A percentile compares a stretch with the other conserved stretches of the same genome.
These are phyloP conservation scores for Gracilaria gracilis DNA, from an alignment of 23 red algal species.

Conservation along the genomic window DNA sequence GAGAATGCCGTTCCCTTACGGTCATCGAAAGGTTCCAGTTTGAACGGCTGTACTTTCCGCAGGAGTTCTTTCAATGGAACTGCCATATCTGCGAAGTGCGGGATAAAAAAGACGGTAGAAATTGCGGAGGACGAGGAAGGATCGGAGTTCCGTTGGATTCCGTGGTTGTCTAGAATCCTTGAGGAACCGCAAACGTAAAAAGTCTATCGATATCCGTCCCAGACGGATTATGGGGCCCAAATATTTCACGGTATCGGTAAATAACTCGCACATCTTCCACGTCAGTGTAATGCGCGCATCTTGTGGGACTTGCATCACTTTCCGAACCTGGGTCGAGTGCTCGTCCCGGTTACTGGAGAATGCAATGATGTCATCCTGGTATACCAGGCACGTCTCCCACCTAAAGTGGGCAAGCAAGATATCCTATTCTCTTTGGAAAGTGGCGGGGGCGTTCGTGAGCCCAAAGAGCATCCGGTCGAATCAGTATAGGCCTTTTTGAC, in stretches of 20 bases:
- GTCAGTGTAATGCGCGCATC: neutral
- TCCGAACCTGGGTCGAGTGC: neutral
- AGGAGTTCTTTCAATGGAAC: neutral
- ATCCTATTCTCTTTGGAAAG: neutral
- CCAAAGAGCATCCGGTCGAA: neutral
- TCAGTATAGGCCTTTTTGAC: neutral
- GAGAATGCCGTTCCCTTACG: neutral
- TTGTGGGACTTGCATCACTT: neutral
- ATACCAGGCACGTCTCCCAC: neutral
- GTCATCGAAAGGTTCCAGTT: neutral
- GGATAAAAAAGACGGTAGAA: neutral
- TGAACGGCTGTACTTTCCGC: neutral
- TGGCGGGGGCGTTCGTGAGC: neutral
- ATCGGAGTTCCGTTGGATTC: neutral
- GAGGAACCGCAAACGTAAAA: neutral
- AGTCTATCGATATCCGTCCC: neutral
- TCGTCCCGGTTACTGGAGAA: neutral
- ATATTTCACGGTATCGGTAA: neutral
- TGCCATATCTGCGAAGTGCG: neutral
- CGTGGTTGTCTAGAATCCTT: neutral
- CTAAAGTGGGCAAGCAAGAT: neutral
- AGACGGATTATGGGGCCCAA: neutral
- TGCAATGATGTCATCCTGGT: neutral
- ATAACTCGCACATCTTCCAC: neutral
- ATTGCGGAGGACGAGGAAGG: neutral